Evolutionary conservation across 176 grass and related monocot genomes (phyloP), one percentile per base, ranked within the genome.

Genomic region (Lolium perenne): DNA sequence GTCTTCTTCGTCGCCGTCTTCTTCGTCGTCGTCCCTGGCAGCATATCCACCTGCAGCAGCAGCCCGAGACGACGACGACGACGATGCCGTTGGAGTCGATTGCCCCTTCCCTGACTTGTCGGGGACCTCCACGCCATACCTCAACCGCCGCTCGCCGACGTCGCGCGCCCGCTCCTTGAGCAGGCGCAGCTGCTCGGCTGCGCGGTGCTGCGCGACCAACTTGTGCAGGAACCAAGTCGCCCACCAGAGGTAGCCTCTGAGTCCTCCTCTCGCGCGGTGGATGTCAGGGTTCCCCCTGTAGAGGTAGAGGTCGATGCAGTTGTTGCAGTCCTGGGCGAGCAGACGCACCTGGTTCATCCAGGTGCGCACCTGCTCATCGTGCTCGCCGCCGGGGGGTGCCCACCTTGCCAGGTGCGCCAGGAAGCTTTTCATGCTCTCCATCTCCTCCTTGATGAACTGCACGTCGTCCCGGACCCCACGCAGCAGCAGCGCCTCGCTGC

Each of bases 401-500:
- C 17, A 80, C 18, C 13, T 13, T 7, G 77, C 66, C 7, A 80
- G 77, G 76, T 86, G 65, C 23, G 0, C 0, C 76, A 86, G 53
- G 84, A 86, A 86, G 76, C 48, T 55, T 13, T 35, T 38, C 73
- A 76, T 67, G 64, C 64, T 67, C 64, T 67, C 64, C 64, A 68
- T 68, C 64, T 68, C 64, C 29, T 68, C 64, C 32, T 68, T 68
- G 64, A 68, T 68, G 32, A 68, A 68, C 64, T 68, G 64, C 13
- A 68, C 64, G 64, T 68, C 64, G 64, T 68, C 29, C 64, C 64
- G 7, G 15, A 68, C 64, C 6, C 64, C 64, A 9, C 64, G 32
- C 29, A 68, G 64, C 3, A 68, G 64, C 32, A 16, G 32, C 6
- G 64, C 64, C 32, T 68, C 64, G 0, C 32, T 68, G 64, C 32